Evolutionary conservation across 2,329 filamentous ascomycete genomes (phyloP).

Genomic region (Neofusicoccum sp.): DNA sequence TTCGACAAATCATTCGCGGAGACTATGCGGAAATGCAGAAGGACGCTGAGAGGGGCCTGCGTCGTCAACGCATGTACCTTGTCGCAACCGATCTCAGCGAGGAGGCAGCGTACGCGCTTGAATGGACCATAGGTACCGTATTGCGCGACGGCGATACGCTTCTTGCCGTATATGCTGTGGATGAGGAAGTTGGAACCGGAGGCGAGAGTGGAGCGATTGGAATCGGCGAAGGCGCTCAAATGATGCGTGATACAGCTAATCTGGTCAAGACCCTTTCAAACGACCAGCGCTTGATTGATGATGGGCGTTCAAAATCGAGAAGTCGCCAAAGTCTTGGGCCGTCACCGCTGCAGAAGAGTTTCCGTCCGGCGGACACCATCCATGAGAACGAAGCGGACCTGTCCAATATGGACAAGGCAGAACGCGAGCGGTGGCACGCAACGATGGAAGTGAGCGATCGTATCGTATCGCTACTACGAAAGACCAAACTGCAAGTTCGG

Average conservation of each 20-base stretch:
- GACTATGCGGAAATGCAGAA: slow-evolving; percentile 75
- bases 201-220: slow-evolving; percentile 52
- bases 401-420: slow-evolving; percentile 51
- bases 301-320: slow-evolving; percentile 28
- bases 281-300: slow-evolving; percentile 28
- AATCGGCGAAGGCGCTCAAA: slow-evolving; percentile 70
- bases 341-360: slow-evolving; percentile 34
- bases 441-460: slow-evolving; percentile 81
- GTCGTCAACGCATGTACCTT: slow-evolving; percentile 82
- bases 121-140: slow-evolving; percentile 97
- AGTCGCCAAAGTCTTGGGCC: slow-evolving; percentile 28
- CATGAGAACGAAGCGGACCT: slow-evolving; percentile 29
- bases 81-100: slow-evolving; percentile 95
- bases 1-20: slow-evolving; percentile 86
- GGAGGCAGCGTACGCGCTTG: slow-evolving; percentile 89
- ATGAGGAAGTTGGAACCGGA: slow-evolving; percentile 66
- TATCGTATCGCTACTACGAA: slow-evolving; percentile 80
- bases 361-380: slow-evolving; percentile 29
- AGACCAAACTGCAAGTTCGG: slow-evolving; percentile 87
- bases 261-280: slow-evolving; percentile 65
- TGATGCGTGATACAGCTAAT: slow-evolving; percentile 71
- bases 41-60: slow-evolving; percentile 74
- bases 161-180: slow-evolving; percentile 87
- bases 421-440: slow-evolving; percentile 76
- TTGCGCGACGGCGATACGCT: slow-evolving; percentile 91